Evolutionary conservation across 1,284 basidiomycete species (phyloP).

Genomic region (Schizophyllum commune): DNA sequence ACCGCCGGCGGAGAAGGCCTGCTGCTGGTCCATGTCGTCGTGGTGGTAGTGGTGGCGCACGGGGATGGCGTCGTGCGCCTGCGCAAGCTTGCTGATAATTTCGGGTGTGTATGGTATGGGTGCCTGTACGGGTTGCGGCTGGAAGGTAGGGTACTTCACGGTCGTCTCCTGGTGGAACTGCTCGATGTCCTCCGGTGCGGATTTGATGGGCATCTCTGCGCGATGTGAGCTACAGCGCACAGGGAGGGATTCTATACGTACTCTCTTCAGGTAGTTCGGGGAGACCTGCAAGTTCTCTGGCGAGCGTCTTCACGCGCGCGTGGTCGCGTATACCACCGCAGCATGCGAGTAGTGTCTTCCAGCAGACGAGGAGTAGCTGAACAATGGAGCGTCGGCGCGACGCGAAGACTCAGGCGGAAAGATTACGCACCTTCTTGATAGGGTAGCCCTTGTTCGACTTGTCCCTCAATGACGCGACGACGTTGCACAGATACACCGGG

Average conservation of each 20-base stretch:
- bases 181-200: constrained; percentile 84
- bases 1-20: constrained; percentile 26
- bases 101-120: constrained; percentile 20
- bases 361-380: constrained; percentile 88
- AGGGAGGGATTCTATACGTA: constrained; percentile 18
- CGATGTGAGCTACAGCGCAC: constrained; percentile 3
- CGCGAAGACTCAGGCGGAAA: neutral
- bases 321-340: constrained; percentile 90
- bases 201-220: constrained; percentile 59
- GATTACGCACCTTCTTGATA: constrained; percentile 76
- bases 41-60: constrained; percentile 90
- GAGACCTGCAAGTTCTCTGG: constrained; percentile 76
- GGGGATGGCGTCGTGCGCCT: constrained; percentile 88
- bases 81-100: constrained; percentile 58
- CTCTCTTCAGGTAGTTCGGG: constrained; percentile 58
- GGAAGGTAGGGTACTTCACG: constrained; percentile 92
- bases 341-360: constrained; percentile 92
- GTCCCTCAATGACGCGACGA: constrained; percentile 86
- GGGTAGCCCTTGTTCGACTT: constrained; percentile 94
- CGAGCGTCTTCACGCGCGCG: constrained; percentile 75
- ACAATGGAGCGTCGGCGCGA: neutral
- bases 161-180: constrained; percentile 83
- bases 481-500: constrained; percentile 86
- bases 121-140: constrained; percentile 37
- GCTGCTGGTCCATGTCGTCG: constrained; percentile 52